Evolutionary conservation across 2,329 filamentous ascomycete genomes (phyloP).

Genomic region (Ustilaginoidea virens): DNA sequence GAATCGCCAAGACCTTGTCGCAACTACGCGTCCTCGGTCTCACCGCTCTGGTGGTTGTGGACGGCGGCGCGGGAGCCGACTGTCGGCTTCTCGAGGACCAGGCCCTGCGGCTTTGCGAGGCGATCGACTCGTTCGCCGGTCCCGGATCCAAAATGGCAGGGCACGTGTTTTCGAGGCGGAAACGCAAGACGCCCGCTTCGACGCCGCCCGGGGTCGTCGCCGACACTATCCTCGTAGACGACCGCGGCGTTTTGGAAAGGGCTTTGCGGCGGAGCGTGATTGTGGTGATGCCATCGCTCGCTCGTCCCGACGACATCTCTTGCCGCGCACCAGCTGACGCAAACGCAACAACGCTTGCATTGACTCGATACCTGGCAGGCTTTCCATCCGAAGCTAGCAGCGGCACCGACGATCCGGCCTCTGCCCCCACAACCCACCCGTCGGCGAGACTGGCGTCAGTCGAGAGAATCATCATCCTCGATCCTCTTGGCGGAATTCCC

Average conservation of each 20-base stretch:
- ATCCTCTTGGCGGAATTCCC: slow-evolving; percentile 75
- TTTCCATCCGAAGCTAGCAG: slow-evolving; percentile 28
- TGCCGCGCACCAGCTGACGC: slow-evolving; percentile 25
- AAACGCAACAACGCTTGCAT: slow-evolving; percentile 54
- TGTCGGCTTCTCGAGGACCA: slow-evolving; percentile 39
- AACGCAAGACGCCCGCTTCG: not conserved
- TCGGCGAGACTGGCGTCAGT: slow-evolving; percentile 43
- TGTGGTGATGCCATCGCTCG: slow-evolving; percentile 25
- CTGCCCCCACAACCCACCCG: too few species aligned
- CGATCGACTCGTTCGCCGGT: slow-evolving; percentile 54
- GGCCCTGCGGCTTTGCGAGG: slow-evolving; percentile 56
- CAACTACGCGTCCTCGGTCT: slow-evolving; percentile 75
- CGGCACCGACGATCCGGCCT: too few species aligned
- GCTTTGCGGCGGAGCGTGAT: slow-evolving; percentile 18
- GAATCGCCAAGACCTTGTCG: slow-evolving; percentile 68
- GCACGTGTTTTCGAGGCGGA: slow-evolving; percentile 12
- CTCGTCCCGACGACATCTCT: slow-evolving; percentile 24
- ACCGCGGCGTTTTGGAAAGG: slow-evolving; percentile 15
- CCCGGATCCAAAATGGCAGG: slow-evolving; percentile 56
- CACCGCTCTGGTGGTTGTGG: slow-evolving; percentile 67
- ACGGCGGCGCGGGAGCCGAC: slow-evolving; percentile 38
- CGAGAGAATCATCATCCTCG: slow-evolving; percentile 78
- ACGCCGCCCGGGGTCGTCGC: slow-evolving; percentile 10
- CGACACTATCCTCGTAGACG: slow-evolving; percentile 15
- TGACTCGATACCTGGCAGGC: slow-evolving; percentile 63